A percentile compares a stretch with the other conserved stretches of the same genome.
Conservation (phyloP, 2,329 filamentous ascomycete genomes). For the Cercospora sp. region DNA sequence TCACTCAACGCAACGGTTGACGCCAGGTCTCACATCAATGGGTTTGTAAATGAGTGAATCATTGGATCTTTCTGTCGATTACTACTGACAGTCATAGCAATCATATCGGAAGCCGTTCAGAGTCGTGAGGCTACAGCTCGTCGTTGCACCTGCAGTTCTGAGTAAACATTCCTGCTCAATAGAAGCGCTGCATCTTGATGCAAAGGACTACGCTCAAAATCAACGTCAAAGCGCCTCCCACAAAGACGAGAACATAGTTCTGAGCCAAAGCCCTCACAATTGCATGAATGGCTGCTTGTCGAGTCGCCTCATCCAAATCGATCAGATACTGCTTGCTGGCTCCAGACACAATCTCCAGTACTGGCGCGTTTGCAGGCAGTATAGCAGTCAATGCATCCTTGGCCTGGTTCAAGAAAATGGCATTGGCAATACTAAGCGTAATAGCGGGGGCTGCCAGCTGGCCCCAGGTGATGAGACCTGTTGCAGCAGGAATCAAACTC, state of each 20-base stretch:
- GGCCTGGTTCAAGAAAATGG: conserved; percentile 16
- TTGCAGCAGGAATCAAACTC: conserved; percentile 6
- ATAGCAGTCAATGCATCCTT: conserved; percentile 3
- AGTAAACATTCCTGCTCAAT: background rate
- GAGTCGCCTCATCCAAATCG: conserved; percentile 6
- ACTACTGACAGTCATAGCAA: background rate
- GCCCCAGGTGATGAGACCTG: conserved; percentile 16
- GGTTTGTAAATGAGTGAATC: background rate
- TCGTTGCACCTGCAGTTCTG: background rate
- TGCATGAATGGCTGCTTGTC: conserved; percentile 10
- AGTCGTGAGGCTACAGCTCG: background rate
- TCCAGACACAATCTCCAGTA: conserved; percentile 8
- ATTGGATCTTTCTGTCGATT: background rate
- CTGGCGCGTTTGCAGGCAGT: conserved; percentile 2
- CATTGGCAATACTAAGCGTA: conserved; percentile 16
- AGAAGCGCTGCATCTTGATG: conserved; percentile 8
- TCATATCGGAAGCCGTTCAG: background rate
- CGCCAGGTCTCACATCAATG: background rate
- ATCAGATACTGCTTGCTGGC: conserved; percentile 11
- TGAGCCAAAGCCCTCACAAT: conserved; percentile 13
- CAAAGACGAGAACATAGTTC: conserved; percentile 18
- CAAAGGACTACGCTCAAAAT: conserved; percentile 8
- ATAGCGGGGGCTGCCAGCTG: conserved; percentile 16
- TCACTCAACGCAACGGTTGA: background rate
- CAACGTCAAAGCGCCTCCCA: conserved; percentile 16